Percentiles rank a stretch among this genome's conserved stretches.
Conservation (phyloP, 768 basidiomycete genomes). For the Suillus sp. region DNA sequence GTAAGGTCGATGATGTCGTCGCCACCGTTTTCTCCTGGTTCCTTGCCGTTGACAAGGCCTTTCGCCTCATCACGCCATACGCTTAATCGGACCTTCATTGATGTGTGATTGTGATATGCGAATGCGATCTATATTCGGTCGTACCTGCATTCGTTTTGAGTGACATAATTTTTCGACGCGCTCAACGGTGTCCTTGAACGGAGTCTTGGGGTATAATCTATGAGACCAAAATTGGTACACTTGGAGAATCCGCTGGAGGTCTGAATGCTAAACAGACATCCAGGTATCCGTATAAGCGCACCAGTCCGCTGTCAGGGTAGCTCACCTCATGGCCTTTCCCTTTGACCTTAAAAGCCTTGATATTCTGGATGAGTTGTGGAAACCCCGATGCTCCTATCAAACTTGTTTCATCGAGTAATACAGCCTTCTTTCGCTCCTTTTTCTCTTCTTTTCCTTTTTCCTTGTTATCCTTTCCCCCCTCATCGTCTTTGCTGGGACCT, state of each 20-base stretch:
- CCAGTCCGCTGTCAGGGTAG: not conserved
- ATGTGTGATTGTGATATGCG: constrained; percentile 14
- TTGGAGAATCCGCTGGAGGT: constrained; percentile 78
- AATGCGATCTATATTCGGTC: constrained; percentile 19
- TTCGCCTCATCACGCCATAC: constrained; percentile 76
- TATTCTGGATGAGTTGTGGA: constrained; percentile 72
- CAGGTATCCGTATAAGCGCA: not conserved
- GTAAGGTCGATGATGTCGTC: constrained; percentile 36
- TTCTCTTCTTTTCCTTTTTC: constrained; percentile 27
- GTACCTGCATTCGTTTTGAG: constrained; percentile 82
- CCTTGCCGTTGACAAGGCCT: constrained; percentile 41
- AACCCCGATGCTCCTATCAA: constrained; percentile 78
- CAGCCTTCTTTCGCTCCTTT: constrained; percentile 36
- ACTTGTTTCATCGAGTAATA: constrained; percentile 74
- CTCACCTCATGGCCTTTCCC: constrained; percentile 93
- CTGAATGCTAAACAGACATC: constrained; percentile 54
- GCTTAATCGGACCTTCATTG: constrained; percentile 61
- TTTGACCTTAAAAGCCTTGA: constrained; percentile 76
- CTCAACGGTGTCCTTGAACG: constrained; percentile 83
- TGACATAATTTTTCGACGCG: constrained; percentile 89
- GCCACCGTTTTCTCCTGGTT: constrained; percentile 19
- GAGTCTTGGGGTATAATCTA: constrained; percentile 84
- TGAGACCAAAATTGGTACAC: constrained; percentile 97
- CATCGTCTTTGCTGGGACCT: constrained; percentile 30
- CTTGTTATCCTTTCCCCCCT: constrained; percentile 17